A percentile compares a stretch with the other conserved stretches of the same genome.
These are phyloP conservation scores for Neurospora cerealis DNA, from an alignment of 495 filamentous ascomycete genomes.

Conservation along the genomic window DNA sequence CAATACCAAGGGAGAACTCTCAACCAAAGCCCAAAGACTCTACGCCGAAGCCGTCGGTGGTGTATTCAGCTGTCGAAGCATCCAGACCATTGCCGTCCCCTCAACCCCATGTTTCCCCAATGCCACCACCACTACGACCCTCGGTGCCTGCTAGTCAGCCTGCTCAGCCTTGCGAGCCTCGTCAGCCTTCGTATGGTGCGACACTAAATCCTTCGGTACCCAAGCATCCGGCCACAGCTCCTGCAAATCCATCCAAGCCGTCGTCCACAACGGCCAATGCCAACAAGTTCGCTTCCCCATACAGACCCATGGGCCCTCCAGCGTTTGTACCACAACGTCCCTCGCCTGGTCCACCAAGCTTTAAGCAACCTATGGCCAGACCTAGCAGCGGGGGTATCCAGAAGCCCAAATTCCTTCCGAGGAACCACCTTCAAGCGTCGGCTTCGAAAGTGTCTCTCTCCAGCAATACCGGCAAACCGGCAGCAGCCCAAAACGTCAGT, in stretches of 20 bases:
- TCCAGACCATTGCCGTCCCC: not conserved
- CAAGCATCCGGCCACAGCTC: not conserved
- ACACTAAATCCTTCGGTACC: not conserved
- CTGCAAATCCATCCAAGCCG: not conserved
- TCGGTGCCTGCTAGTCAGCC: not conserved
- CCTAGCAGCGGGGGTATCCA: not conserved
- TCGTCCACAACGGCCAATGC: not conserved
- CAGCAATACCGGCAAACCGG: not conserved
- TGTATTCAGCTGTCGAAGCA: accelerated
- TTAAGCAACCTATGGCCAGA: not conserved
- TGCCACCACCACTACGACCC: not conserved
- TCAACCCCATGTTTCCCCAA: not conserved
- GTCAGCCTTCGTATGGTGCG: not conserved
- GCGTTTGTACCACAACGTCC: not conserved
- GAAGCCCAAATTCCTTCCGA: not conserved
- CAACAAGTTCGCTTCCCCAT: not conserved
- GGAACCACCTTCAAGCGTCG: not conserved
- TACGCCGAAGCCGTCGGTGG: not conserved
- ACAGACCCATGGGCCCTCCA: not conserved
- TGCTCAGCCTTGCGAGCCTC: not conserved
- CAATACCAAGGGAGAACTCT: not conserved
- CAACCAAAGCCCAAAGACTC: not conserved
- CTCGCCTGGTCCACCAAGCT: not conserved
- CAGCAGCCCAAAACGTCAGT: not conserved
- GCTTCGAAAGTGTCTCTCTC: not conserved